Conservation (phyloP, 257 asterid genomes). For the Solanum pimpinellifolium region DNA sequence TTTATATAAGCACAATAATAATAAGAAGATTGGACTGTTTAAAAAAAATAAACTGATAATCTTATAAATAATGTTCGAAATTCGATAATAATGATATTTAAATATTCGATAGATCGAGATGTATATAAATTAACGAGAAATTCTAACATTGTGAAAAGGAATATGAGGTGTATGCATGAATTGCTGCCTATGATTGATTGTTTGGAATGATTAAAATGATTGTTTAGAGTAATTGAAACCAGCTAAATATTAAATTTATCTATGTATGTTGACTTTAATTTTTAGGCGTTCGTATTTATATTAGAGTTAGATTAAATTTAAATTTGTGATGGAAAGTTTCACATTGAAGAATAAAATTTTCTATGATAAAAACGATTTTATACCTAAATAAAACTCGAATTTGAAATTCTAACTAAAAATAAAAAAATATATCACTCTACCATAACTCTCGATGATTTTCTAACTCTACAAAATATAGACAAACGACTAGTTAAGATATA, state of each 20-base stretch:
- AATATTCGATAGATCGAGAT: background rate
- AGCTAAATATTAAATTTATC: background rate
- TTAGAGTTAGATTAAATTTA: too few relatives aligned
- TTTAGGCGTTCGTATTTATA: too few relatives aligned
- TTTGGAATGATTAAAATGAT: background rate
- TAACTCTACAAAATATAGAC: background rate
- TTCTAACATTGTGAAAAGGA: background rate
- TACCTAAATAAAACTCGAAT: too few relatives aligned
- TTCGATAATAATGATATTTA: background rate
- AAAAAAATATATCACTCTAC: too few relatives aligned
- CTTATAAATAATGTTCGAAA: background rate
- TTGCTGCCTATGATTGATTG: background rate
- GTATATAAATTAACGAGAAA: background rate
- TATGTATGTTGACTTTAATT: background rate
- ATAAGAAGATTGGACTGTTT: accelerated
- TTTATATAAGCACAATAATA: background rate
- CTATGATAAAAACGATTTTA: accelerated
- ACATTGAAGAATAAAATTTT: accelerated
- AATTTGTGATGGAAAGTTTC: too few relatives aligned
- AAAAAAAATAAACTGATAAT: background rate
- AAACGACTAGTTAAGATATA: too few relatives aligned
- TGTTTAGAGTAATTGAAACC: background rate
- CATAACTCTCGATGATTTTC: too few relatives aligned
- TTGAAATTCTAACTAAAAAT: too few relatives aligned
- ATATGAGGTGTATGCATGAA: background rate